phyloP scores from a whole-genome alignment of 371 early-diverging fungal species.

The Circinella minor region DNA sequence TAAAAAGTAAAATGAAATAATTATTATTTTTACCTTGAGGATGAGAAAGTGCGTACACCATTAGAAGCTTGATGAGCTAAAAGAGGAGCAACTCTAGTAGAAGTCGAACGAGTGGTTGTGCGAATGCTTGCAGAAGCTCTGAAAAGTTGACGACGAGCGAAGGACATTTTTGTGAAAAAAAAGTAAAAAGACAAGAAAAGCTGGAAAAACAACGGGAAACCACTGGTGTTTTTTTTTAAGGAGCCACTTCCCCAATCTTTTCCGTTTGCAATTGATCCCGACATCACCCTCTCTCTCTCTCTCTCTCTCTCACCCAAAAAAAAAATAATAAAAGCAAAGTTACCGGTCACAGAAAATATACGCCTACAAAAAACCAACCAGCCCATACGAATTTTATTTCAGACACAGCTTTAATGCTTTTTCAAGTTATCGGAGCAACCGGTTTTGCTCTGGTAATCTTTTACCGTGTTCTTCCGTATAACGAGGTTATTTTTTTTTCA shows the following conservation, averaged over 20 bases:
- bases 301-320: too few species aligned
- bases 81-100: slow-evolving; percentile 38
- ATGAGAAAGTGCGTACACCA: slow-evolving; percentile 41
- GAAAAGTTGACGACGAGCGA: slow-evolving; percentile 53
- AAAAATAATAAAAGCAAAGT: neutral
- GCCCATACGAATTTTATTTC: neutral
- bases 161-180: slow-evolving; percentile 23
- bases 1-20: neutral
- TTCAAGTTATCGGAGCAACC: neutral
- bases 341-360: neutral
- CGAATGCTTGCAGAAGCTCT: slow-evolving; percentile 38
- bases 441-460: neutral
- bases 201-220: slow-evolving; percentile 21
- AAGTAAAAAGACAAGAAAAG: slow-evolving; percentile 13
- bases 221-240: slow-evolving; percentile 9
- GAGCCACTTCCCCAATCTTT: slow-evolving; percentile 7
- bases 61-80: slow-evolving; percentile 31
- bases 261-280: slow-evolving; percentile 9
- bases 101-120: slow-evolving; percentile 43
- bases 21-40: slow-evolving; percentile 33
- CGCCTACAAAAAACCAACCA: too few species aligned
- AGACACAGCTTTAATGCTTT: neutral
- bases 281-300: slow-evolving; percentile 7
- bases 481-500: slow-evolving; percentile 1
- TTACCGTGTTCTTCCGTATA: slow-evolving; percentile 3